A percentile compares a stretch with the other conserved stretches of the same genome.
Evolutionary conservation across 1,284 basidiomycete genomes (phyloP).

Genomic region (Rhodotorula sp.): DNA sequence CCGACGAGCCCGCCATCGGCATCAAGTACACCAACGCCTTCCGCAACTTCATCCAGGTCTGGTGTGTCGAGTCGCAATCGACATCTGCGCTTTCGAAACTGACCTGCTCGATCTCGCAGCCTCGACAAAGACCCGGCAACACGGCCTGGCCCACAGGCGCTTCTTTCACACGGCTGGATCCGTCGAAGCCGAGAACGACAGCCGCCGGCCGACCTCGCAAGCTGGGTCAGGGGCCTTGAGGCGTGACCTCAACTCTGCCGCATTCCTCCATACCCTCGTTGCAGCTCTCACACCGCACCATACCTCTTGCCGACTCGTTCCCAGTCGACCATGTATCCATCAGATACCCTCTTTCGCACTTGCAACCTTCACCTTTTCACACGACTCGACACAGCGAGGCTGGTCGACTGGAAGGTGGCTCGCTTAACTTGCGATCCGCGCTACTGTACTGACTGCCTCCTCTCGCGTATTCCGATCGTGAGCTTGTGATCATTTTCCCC

Average conservation of each 20-base stretch:
- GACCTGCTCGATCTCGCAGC: conserved; percentile 8
- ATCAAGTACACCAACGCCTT: conserved; percentile 76
- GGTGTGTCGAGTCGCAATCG: conserved; percentile 58
- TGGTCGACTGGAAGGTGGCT: not conserved
- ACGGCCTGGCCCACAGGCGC: conserved; percentile 79
- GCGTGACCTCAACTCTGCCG: not conserved
- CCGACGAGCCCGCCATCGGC: conserved; percentile 54
- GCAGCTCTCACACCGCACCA: not conserved
- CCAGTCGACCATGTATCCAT: too few species aligned
- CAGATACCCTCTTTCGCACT: not conserved
- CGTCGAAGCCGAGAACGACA: conserved; percentile 72
- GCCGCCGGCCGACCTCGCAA: conserved; percentile 70
- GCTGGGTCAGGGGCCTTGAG: conserved; percentile 64
- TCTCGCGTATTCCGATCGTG: not conserved
- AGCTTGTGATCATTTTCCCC: too few species aligned
- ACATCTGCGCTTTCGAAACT: not conserved
- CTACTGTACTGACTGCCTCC: not conserved
- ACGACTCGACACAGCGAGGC: not conserved
- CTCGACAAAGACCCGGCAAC: conserved; percentile 54
- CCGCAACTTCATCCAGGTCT: conserved; percentile 87
- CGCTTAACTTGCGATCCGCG: too few species aligned
- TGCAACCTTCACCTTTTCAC: not conserved
- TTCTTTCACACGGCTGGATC: conserved; percentile 88
- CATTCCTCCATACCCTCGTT: not conserved
- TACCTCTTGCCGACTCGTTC: not conserved